These are phyloP conservation scores for Pseudovirgaria hyperparasitica DNA, from an alignment of 2,329 filamentous ascomycete species.

Conservation along the genomic window DNA sequence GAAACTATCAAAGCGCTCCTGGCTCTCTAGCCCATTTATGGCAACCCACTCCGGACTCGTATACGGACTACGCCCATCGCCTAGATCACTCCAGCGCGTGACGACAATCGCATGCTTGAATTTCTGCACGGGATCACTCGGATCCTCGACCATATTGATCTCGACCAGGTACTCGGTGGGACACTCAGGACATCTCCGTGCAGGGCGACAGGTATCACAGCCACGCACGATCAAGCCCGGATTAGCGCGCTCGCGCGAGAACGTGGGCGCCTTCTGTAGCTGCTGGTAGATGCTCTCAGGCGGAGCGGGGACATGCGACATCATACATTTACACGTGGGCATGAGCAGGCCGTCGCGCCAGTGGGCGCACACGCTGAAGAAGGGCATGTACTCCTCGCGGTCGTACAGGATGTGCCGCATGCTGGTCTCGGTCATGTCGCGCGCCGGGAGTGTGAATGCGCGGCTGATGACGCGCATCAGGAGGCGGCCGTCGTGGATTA, in stretches of 20 bases:
- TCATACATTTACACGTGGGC: conserved; percentile 47
- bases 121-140: conserved; percentile 25
- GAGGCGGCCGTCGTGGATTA: conserved; percentile 40
- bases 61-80: conserved; percentile 40
- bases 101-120: conserved; percentile 50
- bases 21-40: conserved; percentile 31
- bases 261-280: conserved; percentile 11
- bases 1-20: conserved; percentile 41
- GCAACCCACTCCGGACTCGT: conserved; percentile 42
- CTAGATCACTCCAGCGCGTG: conserved; percentile 50
- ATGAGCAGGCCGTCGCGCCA: conserved; percentile 50
- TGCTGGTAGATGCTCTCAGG: conserved; percentile 31
- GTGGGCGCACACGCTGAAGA: conserved; percentile 49
- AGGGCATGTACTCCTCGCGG: conserved; percentile 47
- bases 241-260: conserved; percentile 13
- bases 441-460: conserved; percentile 35
- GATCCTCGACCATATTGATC: conserved; percentile 46
- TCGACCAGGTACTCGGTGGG: conserved; percentile 51
- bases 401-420: conserved; percentile 46
- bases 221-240: conserved; percentile 35
- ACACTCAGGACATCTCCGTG: conserved; percentile 48
- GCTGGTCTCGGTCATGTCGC: conserved; percentile 38
- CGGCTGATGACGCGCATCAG: conserved; percentile 46
- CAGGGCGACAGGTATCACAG: conserved; percentile 44
- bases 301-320: conserved; percentile 41